These are phyloP conservation scores for Helenozyma baotianmanensis DNA, from an alignment of 805 yeast species.

Conservation along the genomic window DNA sequence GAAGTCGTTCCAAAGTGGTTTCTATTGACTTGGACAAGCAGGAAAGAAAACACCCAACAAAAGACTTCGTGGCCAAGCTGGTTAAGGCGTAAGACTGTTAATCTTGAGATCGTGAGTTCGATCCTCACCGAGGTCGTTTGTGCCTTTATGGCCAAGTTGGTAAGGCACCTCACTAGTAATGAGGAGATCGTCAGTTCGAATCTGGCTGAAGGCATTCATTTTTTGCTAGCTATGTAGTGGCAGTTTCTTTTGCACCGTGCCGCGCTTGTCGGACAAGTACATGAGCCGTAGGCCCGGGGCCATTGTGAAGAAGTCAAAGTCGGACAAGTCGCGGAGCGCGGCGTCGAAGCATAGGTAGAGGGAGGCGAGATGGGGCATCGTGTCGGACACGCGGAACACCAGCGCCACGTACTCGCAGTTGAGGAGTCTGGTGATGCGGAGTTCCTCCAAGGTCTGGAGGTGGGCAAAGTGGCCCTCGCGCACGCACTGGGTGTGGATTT, in stretches of 20 bases:
- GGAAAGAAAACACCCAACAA: constrained; percentile 1
- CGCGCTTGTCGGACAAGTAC: constrained; percentile 23
- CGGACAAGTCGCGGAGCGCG: not conserved
- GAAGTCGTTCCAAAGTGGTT: no score
- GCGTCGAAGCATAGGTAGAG: not conserved
- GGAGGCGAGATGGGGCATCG: no score
- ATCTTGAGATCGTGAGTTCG: constrained; percentile 36
- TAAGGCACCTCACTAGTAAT: constrained; percentile 40
- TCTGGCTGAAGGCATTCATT: constrained; percentile 26
- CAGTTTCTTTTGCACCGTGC: no score
- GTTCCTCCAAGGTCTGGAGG: no score
- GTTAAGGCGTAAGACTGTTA: constrained; percentile 36
- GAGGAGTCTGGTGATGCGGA: no score
- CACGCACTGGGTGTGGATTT: no score
- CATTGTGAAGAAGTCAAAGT: not conserved
- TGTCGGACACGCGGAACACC: no score
- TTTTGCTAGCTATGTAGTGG: constrained; percentile 1
- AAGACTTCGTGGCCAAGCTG: constrained; percentile 27
- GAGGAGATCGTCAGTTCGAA: constrained; percentile 39
- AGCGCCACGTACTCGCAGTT: no score
- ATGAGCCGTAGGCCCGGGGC: constrained; percentile 1
- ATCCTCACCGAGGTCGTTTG: constrained; percentile 33
- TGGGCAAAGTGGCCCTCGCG: no score
- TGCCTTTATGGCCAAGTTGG: constrained; percentile 38
- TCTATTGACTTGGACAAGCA: no score